Percentiles rank a stretch among this genome's conserved stretches.
Evolutionary conservation across 139 green algal species (phyloP).

Genomic region (Chloropicon primus): DNA sequence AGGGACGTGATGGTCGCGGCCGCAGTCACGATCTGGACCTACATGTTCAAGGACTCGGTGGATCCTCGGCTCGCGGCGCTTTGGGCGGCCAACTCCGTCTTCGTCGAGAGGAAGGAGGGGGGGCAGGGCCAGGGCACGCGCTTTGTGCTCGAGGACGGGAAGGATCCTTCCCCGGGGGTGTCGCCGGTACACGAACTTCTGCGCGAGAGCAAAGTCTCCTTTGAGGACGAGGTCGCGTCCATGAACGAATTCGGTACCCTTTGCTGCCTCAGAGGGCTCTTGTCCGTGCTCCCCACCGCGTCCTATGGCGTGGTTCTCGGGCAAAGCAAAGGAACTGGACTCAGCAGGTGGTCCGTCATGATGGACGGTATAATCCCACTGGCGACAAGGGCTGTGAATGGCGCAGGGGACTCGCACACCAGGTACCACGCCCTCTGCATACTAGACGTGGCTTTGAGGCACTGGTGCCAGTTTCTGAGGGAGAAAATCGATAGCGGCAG

Average conservation of each 20-base stretch:
- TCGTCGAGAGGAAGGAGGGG: too few relatives aligned
- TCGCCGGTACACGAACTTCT: neutral
- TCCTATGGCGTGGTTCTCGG: too few relatives aligned
- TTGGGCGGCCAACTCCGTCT: neutral
- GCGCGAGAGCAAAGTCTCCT: neutral
- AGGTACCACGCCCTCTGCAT: neutral
- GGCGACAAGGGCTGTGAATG: neutral
- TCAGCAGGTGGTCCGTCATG: neutral
- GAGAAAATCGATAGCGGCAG: neutral
- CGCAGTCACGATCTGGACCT: neutral
- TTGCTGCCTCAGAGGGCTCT: neutral
- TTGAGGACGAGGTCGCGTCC: neutral
- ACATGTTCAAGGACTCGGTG: neutral
- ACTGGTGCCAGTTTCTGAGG: neutral
- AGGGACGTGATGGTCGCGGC: neutral
- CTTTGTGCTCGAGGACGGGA: too few relatives aligned
- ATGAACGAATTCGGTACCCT: neutral
- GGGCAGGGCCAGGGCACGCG: too few relatives aligned
- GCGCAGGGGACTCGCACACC: neutral
- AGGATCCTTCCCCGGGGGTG: too few relatives aligned
- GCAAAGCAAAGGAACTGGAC: too few relatives aligned
- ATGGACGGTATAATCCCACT: neutral
- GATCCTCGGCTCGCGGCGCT: neutral
- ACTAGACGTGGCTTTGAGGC: neutral
- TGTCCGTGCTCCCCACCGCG: neutral